These are phyloP conservation scores for Withania somnifera DNA, from an alignment of 305 asterid genomes.

Conservation along the genomic window DNA sequence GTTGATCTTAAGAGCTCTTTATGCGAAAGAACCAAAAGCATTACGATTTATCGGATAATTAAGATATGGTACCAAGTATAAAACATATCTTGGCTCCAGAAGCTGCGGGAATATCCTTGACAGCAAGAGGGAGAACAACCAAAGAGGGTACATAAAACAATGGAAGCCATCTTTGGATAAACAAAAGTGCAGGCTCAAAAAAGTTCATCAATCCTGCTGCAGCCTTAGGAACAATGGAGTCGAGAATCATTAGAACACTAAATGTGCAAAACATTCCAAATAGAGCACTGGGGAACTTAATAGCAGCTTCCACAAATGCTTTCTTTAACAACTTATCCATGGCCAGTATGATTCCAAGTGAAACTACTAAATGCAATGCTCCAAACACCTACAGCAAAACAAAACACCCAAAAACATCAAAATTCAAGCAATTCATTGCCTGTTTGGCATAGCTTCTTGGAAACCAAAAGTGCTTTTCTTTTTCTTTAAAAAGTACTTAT, in stretches of 20 bases:
- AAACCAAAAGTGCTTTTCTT: not conserved
- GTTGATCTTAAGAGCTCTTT: not conserved
- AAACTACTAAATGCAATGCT: constrained; percentile 58
- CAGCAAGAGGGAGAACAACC: constrained; percentile 86
- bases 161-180: constrained; percentile 97
- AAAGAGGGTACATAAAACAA: constrained; percentile 89
- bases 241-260: constrained; percentile 62
- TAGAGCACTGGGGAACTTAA: constrained; percentile 91
- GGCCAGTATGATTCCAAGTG: constrained; percentile 75
- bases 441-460: not conserved
- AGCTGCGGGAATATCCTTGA: constrained; percentile 83
- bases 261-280: constrained; percentile 95
- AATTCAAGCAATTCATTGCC: not conserved
- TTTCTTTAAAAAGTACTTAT: not conserved
- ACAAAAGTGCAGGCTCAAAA: constrained; percentile 90
- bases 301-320: constrained; percentile 77
- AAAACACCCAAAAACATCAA: not conserved
- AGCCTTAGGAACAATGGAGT: constrained; percentile 57
- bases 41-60: not conserved
- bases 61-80: constrained; percentile 46
- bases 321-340: constrained; percentile 65
- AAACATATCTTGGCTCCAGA: constrained; percentile 67
- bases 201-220: constrained; percentile 69
- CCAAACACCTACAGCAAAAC: constrained; percentile 42
- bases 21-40: not conserved